These are phyloP conservation scores for Cercospora janseana DNA, from an alignment of 2,329 filamentous ascomycete species.

Conservation along the genomic window DNA sequence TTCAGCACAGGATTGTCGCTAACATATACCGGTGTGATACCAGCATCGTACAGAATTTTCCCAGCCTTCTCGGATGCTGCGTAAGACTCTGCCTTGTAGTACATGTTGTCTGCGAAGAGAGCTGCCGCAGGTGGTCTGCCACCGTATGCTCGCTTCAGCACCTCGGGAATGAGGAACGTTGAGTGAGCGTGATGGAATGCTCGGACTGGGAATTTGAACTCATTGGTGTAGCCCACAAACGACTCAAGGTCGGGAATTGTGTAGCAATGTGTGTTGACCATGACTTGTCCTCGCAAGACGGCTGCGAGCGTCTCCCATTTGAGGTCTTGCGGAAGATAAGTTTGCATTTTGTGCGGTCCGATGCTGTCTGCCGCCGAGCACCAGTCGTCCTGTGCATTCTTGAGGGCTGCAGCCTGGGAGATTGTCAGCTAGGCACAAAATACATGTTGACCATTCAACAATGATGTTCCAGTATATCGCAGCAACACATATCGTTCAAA, in stretches of 20 bases:
- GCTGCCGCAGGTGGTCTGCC: conserved; percentile 50
- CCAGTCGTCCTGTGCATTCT: conserved; percentile 66
- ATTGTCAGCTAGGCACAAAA: too few relatives aligned
- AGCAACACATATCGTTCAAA: neutral
- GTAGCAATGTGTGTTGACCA: conserved; percentile 71
- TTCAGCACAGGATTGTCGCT: conserved; percentile 69
- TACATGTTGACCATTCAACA: conserved; percentile 59
- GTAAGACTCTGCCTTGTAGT: conserved; percentile 63
- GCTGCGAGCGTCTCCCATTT: conserved; percentile 63
- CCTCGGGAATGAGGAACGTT: conserved; percentile 64
- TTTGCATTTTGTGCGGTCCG: conserved; percentile 53
- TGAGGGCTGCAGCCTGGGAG: conserved; percentile 52
- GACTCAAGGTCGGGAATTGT: conserved; percentile 66
- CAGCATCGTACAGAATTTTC: conserved; percentile 63
- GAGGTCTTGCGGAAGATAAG: conserved; percentile 62
- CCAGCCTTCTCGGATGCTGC: conserved; percentile 64
- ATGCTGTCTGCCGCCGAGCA: conserved; percentile 55
- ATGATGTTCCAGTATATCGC: neutral
- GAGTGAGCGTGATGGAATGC: conserved; percentile 71
- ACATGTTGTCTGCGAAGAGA: conserved; percentile 70
- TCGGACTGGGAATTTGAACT: conserved; percentile 65
- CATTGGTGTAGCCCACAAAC: conserved; percentile 68
- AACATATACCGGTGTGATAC: conserved; percentile 66
- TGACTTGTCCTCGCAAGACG: conserved; percentile 64
- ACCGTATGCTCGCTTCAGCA: conserved; percentile 44